Evolutionary conservation across 2,329 filamentous ascomycete genomes (phyloP).

Genomic region (Westerdykella sp.): DNA sequence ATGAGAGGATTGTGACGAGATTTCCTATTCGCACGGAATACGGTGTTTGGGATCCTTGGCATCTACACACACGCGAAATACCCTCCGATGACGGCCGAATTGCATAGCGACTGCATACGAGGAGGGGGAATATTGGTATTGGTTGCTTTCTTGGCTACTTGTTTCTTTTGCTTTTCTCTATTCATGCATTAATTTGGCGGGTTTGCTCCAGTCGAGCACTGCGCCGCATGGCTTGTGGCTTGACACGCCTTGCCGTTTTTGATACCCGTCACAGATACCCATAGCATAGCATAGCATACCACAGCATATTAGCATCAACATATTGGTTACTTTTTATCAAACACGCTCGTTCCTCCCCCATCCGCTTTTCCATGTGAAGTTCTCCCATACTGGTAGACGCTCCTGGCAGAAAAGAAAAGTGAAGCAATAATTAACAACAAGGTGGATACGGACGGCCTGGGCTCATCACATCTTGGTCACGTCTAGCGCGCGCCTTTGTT

Average conservation of each 20-base stretch:
- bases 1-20: no score
- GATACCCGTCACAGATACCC: conserved; percentile 30
- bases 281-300: conserved; percentile 7
- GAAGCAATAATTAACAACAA: background rate
- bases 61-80: background rate
- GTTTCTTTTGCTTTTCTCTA: background rate
- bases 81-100: background rate
- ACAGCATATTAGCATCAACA: no score
- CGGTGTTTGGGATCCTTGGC: background rate
- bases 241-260: conserved; percentile 22
- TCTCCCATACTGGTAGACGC: background rate
- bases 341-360: background rate
- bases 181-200: background rate
- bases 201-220: conserved; percentile 5
- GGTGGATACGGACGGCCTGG: background rate
- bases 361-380: background rate
- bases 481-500: background rate
- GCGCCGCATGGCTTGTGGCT: conserved; percentile 12
- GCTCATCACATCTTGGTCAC: background rate
- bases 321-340: conserved; percentile 2
- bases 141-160: background rate
- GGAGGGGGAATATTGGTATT: background rate
- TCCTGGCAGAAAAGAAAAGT: background rate
- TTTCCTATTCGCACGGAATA: background rate
- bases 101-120: background rate